phyloP scores from a whole-genome alignment of 1,284 basidiomycete genomes.

The Marasmius oreades region DNA sequence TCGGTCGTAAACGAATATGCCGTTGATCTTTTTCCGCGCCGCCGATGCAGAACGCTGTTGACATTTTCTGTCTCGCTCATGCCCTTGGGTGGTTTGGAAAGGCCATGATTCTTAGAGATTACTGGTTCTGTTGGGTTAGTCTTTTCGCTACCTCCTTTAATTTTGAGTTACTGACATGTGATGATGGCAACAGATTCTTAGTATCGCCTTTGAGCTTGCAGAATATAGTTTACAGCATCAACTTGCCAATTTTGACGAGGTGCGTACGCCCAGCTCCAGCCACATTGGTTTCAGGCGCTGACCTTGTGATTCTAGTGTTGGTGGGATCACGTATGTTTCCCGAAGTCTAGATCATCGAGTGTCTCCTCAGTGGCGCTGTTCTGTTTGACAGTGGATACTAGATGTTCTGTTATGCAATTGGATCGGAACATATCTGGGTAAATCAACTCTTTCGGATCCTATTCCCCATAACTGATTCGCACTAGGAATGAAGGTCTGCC shows the following conservation, averaged over 20 bases:
- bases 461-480: slow-evolving; percentile 18
- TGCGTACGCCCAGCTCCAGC: slow-evolving; percentile 29
- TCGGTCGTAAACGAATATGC: slow-evolving; percentile 10
- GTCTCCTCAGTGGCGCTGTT: slow-evolving; percentile 14
- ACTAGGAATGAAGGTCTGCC: slow-evolving; percentile 79
- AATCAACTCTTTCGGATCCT: slow-evolving; percentile 18
- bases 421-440: slow-evolving; percentile 78
- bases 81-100: slow-evolving; percentile 85
- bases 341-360: slow-evolving; percentile 5
- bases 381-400: slow-evolving; percentile 63
- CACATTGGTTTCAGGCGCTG: slow-evolving; percentile 18
- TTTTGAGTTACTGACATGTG: slow-evolving; percentile 1
- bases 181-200: slow-evolving; percentile 57
- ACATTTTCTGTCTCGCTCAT: slow-evolving; percentile 82
- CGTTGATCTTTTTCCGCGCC: slow-evolving; percentile 2
- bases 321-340: slow-evolving; percentile 78
- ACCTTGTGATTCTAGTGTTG: slow-evolving; percentile 53
- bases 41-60: slow-evolving; percentile 61
- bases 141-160: slow-evolving; percentile 5
- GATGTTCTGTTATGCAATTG: slow-evolving; percentile 85
- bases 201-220: slow-evolving; percentile 80
- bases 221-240: slow-evolving; percentile 85
- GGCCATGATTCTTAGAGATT: slow-evolving; percentile 80
- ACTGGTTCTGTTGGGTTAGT: slow-evolving; percentile 84
- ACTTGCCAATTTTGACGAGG: slow-evolving; percentile 80